Evolutionary conservation across 75 land plant genomes (phyloP), one percentile per base, ranked within the genome.

Genomic region (Selaginella tamariscina): DNA sequence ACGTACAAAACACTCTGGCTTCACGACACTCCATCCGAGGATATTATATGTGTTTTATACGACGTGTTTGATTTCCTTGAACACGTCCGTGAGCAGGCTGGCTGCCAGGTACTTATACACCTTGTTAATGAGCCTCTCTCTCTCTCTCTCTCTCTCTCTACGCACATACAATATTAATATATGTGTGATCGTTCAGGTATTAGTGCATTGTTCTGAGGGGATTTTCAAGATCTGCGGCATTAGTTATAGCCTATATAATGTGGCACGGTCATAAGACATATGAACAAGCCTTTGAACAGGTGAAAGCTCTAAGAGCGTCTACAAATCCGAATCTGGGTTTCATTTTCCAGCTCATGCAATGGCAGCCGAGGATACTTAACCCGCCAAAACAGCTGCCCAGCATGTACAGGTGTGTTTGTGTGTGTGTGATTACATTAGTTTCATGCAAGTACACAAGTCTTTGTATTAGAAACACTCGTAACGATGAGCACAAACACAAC

Each of bases 271-370:
- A 70, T 8, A 67, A 56, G 49, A 73, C 67, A 54, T 83, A 81
- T 56, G 84, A 83, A 27, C 84, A 75, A 29, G 84, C 85, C 26
- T 73, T 83, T 57, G 73, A 77, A 32, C 32, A 44, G 55, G 84
- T 83, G 22, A 77, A 77, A 33, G 67, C 80, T 0, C 73, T 79
- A 2, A 54, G 84, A 22, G 75, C 70, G 2, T 59, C 73, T 27
- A 72, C 84, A 8, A 77, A 83, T 49, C 85, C 85, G 2, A 83
- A 83, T 59, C 33, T 83, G 28, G 85, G 85, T 2, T 83, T 83
- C 39, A 80, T 79, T 26, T 78, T 71, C 68, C 85, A 83, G 77
- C 57, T 83, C 11, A 69, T 82, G 73, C 80, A 76, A 69, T 72
- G 73, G 56, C 84, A 83, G 74, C 67, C 59, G 24, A 63, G 83